Evolutionary conservation across 164 flowering plant species (phyloP).

Genomic region (Stephania japonica): DNA sequence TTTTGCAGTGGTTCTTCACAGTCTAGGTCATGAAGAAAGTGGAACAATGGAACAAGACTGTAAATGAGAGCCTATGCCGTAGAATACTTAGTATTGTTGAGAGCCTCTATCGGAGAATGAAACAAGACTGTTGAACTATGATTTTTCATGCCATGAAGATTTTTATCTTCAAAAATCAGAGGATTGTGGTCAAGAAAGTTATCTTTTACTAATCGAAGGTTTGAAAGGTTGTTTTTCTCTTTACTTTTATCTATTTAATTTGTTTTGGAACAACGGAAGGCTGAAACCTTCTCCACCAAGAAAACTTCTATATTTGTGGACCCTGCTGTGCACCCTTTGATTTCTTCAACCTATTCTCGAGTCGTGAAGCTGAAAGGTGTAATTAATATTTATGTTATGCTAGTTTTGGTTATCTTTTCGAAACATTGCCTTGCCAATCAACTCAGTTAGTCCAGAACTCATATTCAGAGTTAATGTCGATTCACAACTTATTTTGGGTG

Average conservation of each 20-base stretch:
- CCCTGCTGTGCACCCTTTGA: background rate
- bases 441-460: background rate
- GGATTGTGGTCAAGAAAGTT: background rate
- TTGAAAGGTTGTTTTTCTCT: no score
- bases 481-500: no score
- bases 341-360: background rate
- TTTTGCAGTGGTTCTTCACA: background rate
- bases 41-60: no score
- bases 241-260: no score
- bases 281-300: background rate
- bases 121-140: background rate
- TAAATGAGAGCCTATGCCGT: no score
- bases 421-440: background rate
- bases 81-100: no score
- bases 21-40: background rate
- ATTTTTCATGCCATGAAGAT: no score
- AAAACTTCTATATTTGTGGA: background rate
- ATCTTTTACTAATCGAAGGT: no score
- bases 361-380: background rate
- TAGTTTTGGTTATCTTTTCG: background rate
- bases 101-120: background rate
- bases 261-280: background rate
- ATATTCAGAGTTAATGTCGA: background rate
- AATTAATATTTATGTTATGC: background rate
- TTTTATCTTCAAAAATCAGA: no score